Base-by-base conservation (phyloP, 441 rosid genomes). In the Hura crepitans region DNA sequence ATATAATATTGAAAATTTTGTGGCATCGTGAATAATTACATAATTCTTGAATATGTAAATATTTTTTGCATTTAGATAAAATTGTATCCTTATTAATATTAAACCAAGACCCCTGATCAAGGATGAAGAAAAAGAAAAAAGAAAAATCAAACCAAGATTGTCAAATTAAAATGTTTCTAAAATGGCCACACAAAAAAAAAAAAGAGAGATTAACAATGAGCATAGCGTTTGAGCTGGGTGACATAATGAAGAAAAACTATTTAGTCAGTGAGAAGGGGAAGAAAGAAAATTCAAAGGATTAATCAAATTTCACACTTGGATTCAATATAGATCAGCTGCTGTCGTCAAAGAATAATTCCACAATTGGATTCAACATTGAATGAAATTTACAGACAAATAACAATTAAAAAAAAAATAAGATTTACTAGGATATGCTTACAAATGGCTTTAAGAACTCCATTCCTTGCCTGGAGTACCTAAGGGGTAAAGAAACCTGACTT, bases 381-480 rank as follows among this genome's bases (percentile, higher is more conserved):
- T 42, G 39, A 62, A 53, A 69, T 45, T n/a, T n/a, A n/a, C n/a
- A n/a, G n/a, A n/a, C n/a, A n/a, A 62, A 77, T 51, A 68, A 73
- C 67, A 71, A 81, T 82, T 72, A 27, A n/a, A 45, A 43, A 51
- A 3, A 0, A 27, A 25, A 2, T 1, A 7, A 18, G 57, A 43
- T 25, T n/a, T n/a, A n/a, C n/a, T n/a, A n/a, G 65, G 51, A 69
- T 70, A 62, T 17, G 65, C 62, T 49, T 49, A 22, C 73, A 65
- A 68, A 70, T 64, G 60, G 59, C 46, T n/a, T n/a, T 35, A 50
- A 20, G 42, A 39, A 60, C 58, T 61, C 66, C 54, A 79, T 72
- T 79, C 65, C 53, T 53, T 3, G 46, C 73, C 79, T 65, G 72
- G 78, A 81, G 50, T 86, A 85, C 87, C n/a, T n/a, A 82, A 46